Conservation (phyloP, 2,329 filamentous ascomycete species). For the Aspergillus awamori region DNA sequence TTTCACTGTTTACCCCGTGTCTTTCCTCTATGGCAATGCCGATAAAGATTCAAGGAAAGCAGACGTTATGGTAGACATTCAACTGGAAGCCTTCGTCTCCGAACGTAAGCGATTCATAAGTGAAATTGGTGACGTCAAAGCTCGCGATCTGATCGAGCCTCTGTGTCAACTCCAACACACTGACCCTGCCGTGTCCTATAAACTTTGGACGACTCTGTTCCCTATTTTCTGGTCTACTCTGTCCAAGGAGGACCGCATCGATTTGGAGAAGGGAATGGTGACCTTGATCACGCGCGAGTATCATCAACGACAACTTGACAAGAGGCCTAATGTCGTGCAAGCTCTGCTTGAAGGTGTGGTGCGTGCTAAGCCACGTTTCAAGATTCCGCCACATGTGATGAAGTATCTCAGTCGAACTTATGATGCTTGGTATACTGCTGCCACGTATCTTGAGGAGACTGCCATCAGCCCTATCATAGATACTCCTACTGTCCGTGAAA, state of each 20-base stretch:
- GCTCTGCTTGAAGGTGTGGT: constrained; percentile 87
- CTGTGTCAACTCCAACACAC: constrained; percentile 90
- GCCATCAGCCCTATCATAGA: constrained; percentile 84
- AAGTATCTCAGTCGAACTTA: constrained; percentile 94
- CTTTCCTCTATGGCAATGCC: constrained; percentile 72
- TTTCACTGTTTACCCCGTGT: constrained; percentile 75
- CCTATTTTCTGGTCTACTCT: constrained; percentile 92
- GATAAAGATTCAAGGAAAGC: constrained; percentile 66
- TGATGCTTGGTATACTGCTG: constrained; percentile 94
- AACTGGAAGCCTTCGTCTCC: constrained; percentile 76
- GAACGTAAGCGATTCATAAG: constrained; percentile 80
- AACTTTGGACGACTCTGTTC: constrained; percentile 89
- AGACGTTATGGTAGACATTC: constrained; percentile 76
- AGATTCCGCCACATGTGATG: constrained; percentile 91
- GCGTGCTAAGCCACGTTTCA: constrained; percentile 81
- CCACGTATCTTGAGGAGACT: constrained; percentile 85
- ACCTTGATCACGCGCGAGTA: constrained; percentile 90
- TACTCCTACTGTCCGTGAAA: constrained; percentile 82
- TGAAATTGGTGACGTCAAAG: constrained; percentile 82
- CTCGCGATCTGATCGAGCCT: constrained; percentile 86
- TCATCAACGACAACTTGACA: constrained; percentile 90
- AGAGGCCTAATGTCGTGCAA: constrained; percentile 92
- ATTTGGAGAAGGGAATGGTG: constrained; percentile 91
- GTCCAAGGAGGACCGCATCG: constrained; percentile 81
- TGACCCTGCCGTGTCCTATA: constrained; percentile 77